Evolutionary conservation across 2,329 filamentous ascomycete species (phyloP).

Genomic region (Aspergillus eucalypticola): DNA sequence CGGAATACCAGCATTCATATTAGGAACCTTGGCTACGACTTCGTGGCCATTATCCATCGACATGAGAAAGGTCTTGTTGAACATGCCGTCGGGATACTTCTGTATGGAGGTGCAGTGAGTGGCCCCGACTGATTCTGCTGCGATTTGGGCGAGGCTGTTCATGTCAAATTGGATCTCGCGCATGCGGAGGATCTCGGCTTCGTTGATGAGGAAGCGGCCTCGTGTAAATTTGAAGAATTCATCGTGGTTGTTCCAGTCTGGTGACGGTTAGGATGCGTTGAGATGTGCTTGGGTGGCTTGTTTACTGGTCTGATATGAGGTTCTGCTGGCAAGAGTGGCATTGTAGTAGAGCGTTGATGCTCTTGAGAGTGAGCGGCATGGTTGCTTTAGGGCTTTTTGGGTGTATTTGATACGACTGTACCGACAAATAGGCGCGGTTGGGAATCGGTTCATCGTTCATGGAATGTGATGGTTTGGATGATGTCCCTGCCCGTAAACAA

Average conservation of each 20-base stretch:
- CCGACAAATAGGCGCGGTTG: no score
- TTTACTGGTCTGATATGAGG: constrained; percentile 21
- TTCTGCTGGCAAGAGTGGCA: constrained; percentile 8
- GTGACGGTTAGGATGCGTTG: constrained; percentile 7
- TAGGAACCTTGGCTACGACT: constrained; percentile 38
- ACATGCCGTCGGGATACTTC: constrained; percentile 35
- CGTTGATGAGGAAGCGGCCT: constrained; percentile 30
- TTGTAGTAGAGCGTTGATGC: constrained; percentile 1
- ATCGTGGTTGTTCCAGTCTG: constrained; percentile 31
- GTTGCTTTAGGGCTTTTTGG: constrained; percentile 14
- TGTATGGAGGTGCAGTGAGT: constrained; percentile 19
- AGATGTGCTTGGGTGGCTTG: constrained; percentile 14
- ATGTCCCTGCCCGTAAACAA: no score
- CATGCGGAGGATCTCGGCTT: constrained; percentile 25
- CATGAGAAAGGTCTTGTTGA: constrained; percentile 32
- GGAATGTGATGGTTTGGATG: no score
- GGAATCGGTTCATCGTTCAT: no score
- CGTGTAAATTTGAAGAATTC: constrained; percentile 33
- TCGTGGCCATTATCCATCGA: constrained; percentile 32
- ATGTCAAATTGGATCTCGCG: constrained; percentile 26
- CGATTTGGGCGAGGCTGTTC: constrained; percentile 22
- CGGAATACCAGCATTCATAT: constrained; percentile 32
- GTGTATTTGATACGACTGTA: background rate
- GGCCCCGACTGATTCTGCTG: constrained; percentile 24
- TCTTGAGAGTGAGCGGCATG: constrained; percentile 18